Base-by-base conservation (phyloP, 2,329 filamentous ascomycete species). In the Diaporthe sp. region DNA sequence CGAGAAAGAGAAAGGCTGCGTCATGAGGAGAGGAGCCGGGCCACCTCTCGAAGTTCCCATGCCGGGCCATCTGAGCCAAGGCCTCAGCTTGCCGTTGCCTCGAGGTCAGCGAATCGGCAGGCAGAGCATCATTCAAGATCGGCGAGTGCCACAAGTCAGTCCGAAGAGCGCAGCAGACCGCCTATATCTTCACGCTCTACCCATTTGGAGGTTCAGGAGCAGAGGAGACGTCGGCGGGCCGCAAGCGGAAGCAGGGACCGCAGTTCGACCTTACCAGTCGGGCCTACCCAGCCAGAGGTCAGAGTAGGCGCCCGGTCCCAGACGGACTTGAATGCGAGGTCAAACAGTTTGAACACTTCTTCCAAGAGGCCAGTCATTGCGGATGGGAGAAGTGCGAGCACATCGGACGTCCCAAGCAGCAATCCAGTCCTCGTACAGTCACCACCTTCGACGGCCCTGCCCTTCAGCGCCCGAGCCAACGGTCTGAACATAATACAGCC, bases 241-340 rank as follows among this genome's bases (percentile, higher is more conserved):
- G 85, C 87, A 0, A 92, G 90, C 77, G 86, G 85, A 10, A 84
- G 86, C 70, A 74, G 75, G 53, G 75, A 76, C n/a, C 87, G 90
- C 66, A 90, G 88, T 76, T 84, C 87, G 9, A 91, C 89, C 8
- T 82, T 87, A 3, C 87, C 89, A 3, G 78, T 84, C 25, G 83
- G 83, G 68, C 81, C 84, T 22, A 81, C 84, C 2, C 80, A 85
- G 53, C 79, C 85, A 37, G 84, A 88, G 17, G 79, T 84, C 35
- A 84, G 86, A 69, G 87, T 88, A 55, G 88, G 90, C 17, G 86
- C 89, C 30, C 88, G 89, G 30, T 94, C 93, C 25, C 89, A 92
- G 61, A 93, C 90, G 2, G 93, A 95, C 79, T 83, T 95, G 12
- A 82, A 84, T 3, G 76, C 86, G 7, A 85, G 86, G 55, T 81